Conservation (phyloP, 257 asterid species). For the Solanum chiquidenum region DNA sequence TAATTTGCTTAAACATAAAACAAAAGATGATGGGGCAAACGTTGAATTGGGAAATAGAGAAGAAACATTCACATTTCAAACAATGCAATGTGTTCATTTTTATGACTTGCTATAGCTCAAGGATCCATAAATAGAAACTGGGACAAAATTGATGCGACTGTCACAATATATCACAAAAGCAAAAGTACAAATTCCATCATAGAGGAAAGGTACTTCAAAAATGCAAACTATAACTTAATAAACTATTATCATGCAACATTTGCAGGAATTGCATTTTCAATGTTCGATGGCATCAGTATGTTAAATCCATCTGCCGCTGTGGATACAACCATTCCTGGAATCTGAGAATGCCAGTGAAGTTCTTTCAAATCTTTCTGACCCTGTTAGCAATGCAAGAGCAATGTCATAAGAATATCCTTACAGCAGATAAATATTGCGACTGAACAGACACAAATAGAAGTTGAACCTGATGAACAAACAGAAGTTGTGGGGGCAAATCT, state of each 20-base stretch:
- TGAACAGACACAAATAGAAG: not conserved
- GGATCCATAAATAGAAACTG: not conserved
- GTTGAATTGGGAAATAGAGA: not conserved
- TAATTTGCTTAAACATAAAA: not conserved
- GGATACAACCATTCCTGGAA: conserved; percentile 83
- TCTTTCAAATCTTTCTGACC: conserved; percentile 97
- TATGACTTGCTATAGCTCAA: not conserved
- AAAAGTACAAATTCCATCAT: not conserved
- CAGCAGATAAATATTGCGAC: not conserved
- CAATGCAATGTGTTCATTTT: not conserved
- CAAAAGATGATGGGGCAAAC: not conserved
- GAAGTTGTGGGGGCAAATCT: conserved; percentile 91
- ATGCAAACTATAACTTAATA: not conserved
- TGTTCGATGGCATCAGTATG: conserved; percentile 78
- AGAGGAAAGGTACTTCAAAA: not conserved
- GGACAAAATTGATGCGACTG: not conserved
- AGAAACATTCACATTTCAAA: not conserved
- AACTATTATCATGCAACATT: conserved; percentile 15
- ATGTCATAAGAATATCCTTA: not conserved
- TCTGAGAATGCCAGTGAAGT: conserved; percentile 88
- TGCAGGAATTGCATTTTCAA: conserved; percentile 45
- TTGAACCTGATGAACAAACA: conserved; percentile 89
- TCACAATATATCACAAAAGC: not conserved
- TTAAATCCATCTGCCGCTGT: conserved; percentile 94
- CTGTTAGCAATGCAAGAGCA: conserved; percentile 22